phyloP scores from a whole-genome alignment of 2,329 filamentous ascomycete species.

The Fusarium sp. region DNA sequence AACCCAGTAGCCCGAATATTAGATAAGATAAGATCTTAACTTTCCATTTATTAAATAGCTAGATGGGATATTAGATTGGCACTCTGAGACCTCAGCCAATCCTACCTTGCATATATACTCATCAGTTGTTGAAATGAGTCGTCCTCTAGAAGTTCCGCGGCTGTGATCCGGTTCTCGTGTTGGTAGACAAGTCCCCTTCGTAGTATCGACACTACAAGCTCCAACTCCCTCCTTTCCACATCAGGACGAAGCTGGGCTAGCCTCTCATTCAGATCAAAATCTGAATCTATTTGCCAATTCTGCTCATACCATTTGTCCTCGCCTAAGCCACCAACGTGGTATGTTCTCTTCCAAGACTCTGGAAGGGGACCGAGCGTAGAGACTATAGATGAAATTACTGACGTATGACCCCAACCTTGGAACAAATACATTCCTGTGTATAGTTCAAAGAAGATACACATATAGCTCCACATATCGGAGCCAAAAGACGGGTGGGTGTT shows the following conservation, averaged over 20 bases:
- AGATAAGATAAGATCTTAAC: no score
- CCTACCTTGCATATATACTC: rapidly evolving
- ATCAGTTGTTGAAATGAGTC: rapidly evolving
- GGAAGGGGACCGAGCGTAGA: rapidly evolving
- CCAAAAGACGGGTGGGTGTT: not conserved
- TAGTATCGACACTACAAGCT: not conserved
- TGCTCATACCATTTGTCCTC: not conserved
- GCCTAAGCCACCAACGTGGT: not conserved
- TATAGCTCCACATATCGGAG: rapidly evolving
- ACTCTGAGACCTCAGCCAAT: rapidly evolving
- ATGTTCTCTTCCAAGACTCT: rapidly evolving
- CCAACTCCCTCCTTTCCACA: rapidly evolving
- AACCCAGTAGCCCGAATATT: no score
- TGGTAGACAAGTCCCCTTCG: not conserved
- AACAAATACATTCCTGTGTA: not conserved
- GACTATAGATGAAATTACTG: not conserved
- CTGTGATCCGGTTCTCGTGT: not conserved
- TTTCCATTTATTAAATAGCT: not conserved
- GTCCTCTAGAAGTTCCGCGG: rapidly evolving
- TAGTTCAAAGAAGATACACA: not conserved
- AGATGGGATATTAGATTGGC: rapidly evolving
- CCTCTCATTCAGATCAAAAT: rapidly evolving
- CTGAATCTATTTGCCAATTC: rapidly evolving
- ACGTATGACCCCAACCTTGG: not conserved
- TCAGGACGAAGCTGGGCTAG: rapidly evolving